Evolutionary conservation across 2,329 filamentous ascomycete genomes (phyloP).

Genomic region (Botrytis deweyae): DNA sequence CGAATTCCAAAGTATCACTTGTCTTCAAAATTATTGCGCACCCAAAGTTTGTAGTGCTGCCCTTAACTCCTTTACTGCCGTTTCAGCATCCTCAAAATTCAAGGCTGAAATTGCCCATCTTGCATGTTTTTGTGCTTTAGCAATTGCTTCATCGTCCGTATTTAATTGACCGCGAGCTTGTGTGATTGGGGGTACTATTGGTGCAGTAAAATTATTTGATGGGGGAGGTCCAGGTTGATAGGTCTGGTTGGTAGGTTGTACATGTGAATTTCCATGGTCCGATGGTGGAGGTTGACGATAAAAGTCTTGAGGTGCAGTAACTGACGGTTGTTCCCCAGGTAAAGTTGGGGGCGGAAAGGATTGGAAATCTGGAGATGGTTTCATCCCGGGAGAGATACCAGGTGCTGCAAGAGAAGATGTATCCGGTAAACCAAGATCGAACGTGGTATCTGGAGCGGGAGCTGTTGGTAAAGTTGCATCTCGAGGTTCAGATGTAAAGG

Average conservation of each 20-base stretch:
- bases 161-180: slow-evolving; percentile 45
- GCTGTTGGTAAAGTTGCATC: slow-evolving; percentile 35
- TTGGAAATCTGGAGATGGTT: slow-evolving; percentile 35
- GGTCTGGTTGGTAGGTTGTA: slow-evolving; percentile 30
- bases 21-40: slow-evolving; percentile 27
- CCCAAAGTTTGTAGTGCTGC: slow-evolving; percentile 59
- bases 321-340: slow-evolving; percentile 19
- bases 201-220: slow-evolving; percentile 26
- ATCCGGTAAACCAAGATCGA: slow-evolving; percentile 34
- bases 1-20: neutral
- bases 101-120: slow-evolving; percentile 95
- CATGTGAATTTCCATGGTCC: slow-evolving; percentile 33
- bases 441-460: slow-evolving; percentile 32
- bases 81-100: slow-evolving; percentile 93
- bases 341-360: slow-evolving; percentile 39
- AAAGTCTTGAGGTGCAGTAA: slow-evolving; percentile 40
- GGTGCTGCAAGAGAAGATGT: slow-evolving; percentile 31
- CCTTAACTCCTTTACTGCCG: slow-evolving; percentile 80
- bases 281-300: slow-evolving; percentile 36
- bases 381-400: slow-evolving; percentile 28
- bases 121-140: slow-evolving; percentile 88
- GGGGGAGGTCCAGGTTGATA: slow-evolving; percentile 25
- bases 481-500: slow-evolving; percentile 35
- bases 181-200: slow-evolving; percentile 18
- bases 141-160: slow-evolving; percentile 68